Conservation (phyloP, 768 basidiomycete genomes). For the Pleurotus djamor region DNA sequence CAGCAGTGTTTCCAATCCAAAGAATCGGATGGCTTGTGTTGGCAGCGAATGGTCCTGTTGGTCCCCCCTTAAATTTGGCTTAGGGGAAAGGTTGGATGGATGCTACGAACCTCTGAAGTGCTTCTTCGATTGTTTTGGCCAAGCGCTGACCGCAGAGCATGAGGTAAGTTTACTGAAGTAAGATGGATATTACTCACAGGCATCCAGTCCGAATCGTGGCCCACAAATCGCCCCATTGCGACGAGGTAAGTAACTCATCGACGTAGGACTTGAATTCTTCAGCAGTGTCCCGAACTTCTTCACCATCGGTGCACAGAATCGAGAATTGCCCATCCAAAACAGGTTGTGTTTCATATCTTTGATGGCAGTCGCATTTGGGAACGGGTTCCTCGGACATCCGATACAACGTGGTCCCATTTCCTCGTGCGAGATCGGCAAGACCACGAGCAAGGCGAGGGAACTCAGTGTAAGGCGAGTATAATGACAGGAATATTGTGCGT, state of each 20-base stretch:
- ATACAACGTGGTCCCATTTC: slow-evolving; percentile 17
- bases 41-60: slow-evolving; percentile 27
- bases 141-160: slow-evolving; percentile 15
- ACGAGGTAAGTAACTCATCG: slow-evolving; percentile 9
- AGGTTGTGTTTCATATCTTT: neutral
- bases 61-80: neutral
- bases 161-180: neutral
- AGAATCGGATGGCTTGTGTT: slow-evolving; percentile 39
- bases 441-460: slow-evolving; percentile 14
- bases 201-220: slow-evolving; percentile 13
- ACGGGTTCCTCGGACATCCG: neutral
- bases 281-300: slow-evolving; percentile 12
- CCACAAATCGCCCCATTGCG: slow-evolving; percentile 18
- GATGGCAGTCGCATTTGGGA: slow-evolving; percentile 4
- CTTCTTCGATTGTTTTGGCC: slow-evolving; percentile 21
- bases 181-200: slow-evolving; percentile 13
- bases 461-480: slow-evolving; percentile 19
- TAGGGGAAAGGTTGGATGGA: neutral
- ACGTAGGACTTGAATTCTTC: slow-evolving; percentile 12
- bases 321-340: slow-evolving; percentile 2
- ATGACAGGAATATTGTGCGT: slow-evolving; percentile 13
- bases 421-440: slow-evolving; percentile 20
- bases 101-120: slow-evolving; percentile 16
- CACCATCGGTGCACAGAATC: slow-evolving; percentile 19
- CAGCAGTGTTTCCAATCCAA: slow-evolving; percentile 37